phyloP scores from a whole-genome alignment of 2,329 filamentous ascomycete genomes.

The Trichoderma polysporum region DNA sequence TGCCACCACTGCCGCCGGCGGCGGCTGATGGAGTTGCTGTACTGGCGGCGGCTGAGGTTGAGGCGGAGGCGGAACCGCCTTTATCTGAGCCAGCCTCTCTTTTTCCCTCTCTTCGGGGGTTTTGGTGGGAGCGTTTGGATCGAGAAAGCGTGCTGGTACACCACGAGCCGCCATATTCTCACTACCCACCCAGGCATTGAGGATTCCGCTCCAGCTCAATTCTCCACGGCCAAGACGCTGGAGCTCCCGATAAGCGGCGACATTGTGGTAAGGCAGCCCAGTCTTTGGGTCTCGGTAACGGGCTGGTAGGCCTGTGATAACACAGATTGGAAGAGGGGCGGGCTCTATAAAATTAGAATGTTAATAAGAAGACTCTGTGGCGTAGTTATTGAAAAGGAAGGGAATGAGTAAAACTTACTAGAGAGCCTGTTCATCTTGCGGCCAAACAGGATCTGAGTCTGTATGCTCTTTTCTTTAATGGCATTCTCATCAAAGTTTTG shows the following conservation, averaged over 20 bases:
- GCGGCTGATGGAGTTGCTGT: conserved; percentile 6
- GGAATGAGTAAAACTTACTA: conserved; percentile 42
- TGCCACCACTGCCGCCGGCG: conserved; percentile 7
- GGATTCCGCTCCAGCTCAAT: conserved; percentile 76
- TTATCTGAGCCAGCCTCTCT: conserved; percentile 1
- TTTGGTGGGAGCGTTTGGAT: conserved; percentile 32
- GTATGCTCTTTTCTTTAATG: conserved; percentile 55
- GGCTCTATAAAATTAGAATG: conserved; percentile 42
- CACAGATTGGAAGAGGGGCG: conserved; percentile 61
- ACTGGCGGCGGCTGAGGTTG: conserved; percentile 2
- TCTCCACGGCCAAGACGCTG: conserved; percentile 70
- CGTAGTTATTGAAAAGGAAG: background rate
- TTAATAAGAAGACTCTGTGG: conserved; percentile 16
- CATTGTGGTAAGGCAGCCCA: conserved; percentile 76
- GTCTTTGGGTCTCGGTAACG: conserved; percentile 84
- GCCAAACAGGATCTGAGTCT: conserved; percentile 59
- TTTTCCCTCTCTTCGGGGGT: conserved; percentile 25
- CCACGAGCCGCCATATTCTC: conserved; percentile 65
- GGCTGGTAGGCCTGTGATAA: conserved; percentile 78
- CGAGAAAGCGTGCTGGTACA: conserved; percentile 74
- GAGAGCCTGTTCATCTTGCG: conserved; percentile 57
- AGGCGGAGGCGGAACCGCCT: background rate
- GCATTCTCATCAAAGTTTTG: conserved; percentile 60
- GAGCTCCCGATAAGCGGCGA: conserved; percentile 78
- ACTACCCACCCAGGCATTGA: conserved; percentile 81